phyloP scores from a whole-genome alignment of 1,139 yeast species.

The Candida labiduridarum region DNA sequence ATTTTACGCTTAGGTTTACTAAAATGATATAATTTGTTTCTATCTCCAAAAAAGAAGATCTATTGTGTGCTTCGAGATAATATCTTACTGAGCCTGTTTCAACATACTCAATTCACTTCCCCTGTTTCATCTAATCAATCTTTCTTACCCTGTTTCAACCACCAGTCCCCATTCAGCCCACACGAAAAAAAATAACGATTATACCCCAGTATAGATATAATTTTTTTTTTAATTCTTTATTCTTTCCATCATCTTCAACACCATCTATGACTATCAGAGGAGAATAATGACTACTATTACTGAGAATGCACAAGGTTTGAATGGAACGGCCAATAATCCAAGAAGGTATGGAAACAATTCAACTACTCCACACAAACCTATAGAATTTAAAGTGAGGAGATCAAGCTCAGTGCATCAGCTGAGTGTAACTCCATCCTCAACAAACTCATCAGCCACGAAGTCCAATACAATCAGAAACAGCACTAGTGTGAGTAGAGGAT shows the following conservation, averaged over 20 bases:
- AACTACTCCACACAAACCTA: slow-evolving; percentile 4
- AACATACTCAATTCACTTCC: too few species aligned
- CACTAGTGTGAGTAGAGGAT: slow-evolving; percentile 10
- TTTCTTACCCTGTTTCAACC: too few species aligned
- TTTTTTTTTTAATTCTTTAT: neutral
- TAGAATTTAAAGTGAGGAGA: slow-evolving; percentile 10
- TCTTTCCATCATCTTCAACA: neutral
- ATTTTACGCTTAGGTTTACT: too few species aligned
- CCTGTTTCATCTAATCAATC: too few species aligned
- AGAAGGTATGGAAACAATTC: neutral
- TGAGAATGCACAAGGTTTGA: slow-evolving; percentile 2
- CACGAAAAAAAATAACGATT: neutral
- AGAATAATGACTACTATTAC: neutral
- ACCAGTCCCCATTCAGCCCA: neutral
- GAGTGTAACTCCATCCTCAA: neutral
- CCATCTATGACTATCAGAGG: neutral
- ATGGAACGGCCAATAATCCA: neutral
- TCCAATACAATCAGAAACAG: slow-evolving; percentile 7
- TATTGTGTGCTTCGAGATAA: too few species aligned
- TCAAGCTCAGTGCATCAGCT: slow-evolving; percentile 5
- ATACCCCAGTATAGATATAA: neutral
- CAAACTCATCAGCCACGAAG: neutral
- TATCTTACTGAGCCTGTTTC: too few species aligned
- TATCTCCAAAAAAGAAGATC: too few species aligned
- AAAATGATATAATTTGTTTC: too few species aligned